Percentiles rank a stretch among this genome's conserved stretches.
These are phyloP conservation scores for Camellia granthamiana DNA, from an alignment of 148 eudicot species.

Conservation along the genomic window DNA sequence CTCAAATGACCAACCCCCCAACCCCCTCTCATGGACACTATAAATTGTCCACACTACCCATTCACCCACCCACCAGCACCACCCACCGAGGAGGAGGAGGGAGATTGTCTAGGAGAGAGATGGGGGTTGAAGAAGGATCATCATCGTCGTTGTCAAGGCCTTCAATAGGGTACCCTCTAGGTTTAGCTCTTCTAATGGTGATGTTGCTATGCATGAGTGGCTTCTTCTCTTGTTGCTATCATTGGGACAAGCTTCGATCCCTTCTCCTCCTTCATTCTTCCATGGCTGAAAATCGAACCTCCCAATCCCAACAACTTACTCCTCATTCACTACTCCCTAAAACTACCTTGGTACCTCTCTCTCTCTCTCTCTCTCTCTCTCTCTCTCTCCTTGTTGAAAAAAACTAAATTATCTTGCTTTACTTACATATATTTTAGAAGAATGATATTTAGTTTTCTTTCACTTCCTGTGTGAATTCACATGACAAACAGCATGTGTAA, in stretches of 20 bases:
- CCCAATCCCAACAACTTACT: neutral
- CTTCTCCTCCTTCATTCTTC: neutral
- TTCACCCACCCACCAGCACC: too few species aligned
- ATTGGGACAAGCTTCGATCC: constrained; percentile 5
- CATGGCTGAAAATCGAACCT: neutral
- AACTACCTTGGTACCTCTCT: neutral
- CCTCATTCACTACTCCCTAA: neutral
- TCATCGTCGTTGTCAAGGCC: neutral
- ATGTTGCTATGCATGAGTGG: constrained; percentile 1
- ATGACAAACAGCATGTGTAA: too few species aligned
- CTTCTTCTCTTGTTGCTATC: constrained; percentile 5
- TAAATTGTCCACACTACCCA: too few species aligned
- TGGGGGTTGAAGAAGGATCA: constrained; percentile 1
- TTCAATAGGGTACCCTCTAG: neutral
- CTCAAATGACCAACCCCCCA: too few species aligned
- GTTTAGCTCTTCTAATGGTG: neutral
- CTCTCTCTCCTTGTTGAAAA: neutral
- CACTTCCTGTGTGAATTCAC: too few species aligned
- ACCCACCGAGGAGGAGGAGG: too few species aligned
- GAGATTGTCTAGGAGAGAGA: neutral
- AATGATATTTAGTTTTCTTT: too few species aligned
- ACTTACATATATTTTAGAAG: neutral
- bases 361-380: neutral
- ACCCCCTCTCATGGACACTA: too few species aligned
- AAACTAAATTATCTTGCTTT: neutral